Conservation (phyloP, 2,329 filamentous ascomycete genomes). For the Aspergillus intermedius region DNA sequence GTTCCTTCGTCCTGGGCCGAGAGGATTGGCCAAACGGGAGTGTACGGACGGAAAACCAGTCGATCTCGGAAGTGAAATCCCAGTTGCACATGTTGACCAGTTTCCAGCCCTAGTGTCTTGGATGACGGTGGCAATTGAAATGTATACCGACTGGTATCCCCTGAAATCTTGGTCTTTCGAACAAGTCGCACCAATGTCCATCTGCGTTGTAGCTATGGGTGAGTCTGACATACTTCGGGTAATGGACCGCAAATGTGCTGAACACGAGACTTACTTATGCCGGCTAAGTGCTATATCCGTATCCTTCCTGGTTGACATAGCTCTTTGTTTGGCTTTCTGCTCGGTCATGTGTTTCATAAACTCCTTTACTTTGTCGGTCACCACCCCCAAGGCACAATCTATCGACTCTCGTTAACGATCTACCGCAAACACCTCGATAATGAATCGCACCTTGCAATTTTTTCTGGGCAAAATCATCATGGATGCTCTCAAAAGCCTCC, state of each 20-base stretch:
- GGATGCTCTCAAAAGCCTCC: conserved; percentile 45
- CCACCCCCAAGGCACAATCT: conserved; percentile 46
- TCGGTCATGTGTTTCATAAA: conserved; percentile 43
- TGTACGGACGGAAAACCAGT: conserved; percentile 48
- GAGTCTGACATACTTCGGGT: not conserved
- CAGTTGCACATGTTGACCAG: conserved; percentile 48
- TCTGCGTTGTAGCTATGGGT: conserved; percentile 12
- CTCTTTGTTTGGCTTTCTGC: conserved; percentile 33
- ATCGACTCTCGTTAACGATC: conserved; percentile 11
- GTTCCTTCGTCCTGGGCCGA: conserved; percentile 36
- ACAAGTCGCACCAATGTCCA: conserved; percentile 44
- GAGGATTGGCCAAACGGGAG: conserved; percentile 44
- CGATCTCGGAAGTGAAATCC: conserved; percentile 49
- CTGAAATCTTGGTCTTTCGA: conserved; percentile 35
- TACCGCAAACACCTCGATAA: conserved; percentile 34
- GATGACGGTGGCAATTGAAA: conserved; percentile 24
- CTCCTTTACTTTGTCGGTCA: conserved; percentile 45
- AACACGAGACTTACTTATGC: conserved; percentile 9
- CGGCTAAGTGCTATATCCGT: conserved; percentile 35
- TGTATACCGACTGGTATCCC: conserved; percentile 26
- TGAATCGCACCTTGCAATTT: conserved; percentile 42
- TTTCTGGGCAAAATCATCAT: conserved; percentile 46
- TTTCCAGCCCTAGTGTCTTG: conserved; percentile 43
- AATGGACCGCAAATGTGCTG: not conserved
- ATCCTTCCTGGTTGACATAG: conserved; percentile 30